A percentile compares a stretch with the other conserved stretches of the same genome.
These are phyloP conservation scores for Fusarium liriodendri DNA, from an alignment of 2,329 filamentous ascomycete species.

Conservation along the genomic window DNA sequence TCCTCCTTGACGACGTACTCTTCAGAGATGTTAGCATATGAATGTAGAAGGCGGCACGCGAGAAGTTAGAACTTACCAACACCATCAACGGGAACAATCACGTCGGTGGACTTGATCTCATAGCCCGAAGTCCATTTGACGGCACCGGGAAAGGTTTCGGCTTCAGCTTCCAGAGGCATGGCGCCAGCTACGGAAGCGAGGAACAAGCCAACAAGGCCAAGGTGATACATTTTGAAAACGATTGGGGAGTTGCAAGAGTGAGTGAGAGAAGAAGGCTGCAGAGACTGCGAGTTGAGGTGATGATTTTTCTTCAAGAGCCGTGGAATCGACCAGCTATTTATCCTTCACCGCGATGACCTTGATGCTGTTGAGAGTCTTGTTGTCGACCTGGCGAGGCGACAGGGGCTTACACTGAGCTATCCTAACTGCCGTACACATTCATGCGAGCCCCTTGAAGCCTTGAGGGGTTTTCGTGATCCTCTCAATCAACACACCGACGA, in stretches of 20 bases:
- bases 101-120: background rate
- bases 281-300: background rate
- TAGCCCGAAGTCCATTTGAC: background rate
- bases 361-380: background rate
- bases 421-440: background rate
- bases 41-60: background rate
- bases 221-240: slow-evolving; percentile 6
- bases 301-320: background rate
- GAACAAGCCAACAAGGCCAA: background rate
- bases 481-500: background rate
- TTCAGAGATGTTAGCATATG: background rate
- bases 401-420: background rate
- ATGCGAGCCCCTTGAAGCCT: background rate
- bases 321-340: background rate
- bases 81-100: background rate
- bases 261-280: background rate
- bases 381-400: background rate
- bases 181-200: background rate
- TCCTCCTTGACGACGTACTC: background rate
- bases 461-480: background rate
- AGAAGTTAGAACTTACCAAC: background rate
- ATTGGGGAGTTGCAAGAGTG: background rate
- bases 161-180: background rate
- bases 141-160: background rate
- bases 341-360: background rate